These are phyloP conservation scores for Moesziomyces parantarcticus DNA, from an alignment of 1,284 basidiomycete species.

Conservation along the genomic window DNA sequence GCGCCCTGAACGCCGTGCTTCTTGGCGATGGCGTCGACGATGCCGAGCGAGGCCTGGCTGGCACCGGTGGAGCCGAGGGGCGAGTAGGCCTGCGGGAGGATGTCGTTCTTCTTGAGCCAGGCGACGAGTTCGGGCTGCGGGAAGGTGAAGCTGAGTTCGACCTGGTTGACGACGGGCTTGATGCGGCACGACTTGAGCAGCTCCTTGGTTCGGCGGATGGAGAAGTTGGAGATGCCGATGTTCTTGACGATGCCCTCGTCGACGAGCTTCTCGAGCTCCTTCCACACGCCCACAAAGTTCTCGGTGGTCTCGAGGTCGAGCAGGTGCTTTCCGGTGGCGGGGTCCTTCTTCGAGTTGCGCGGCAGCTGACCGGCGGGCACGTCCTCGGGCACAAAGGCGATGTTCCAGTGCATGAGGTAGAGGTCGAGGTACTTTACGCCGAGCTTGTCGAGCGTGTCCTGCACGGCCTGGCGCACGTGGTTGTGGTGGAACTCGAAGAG, in stretches of 20 bases:
- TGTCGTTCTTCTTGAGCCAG: slow-evolving; percentile 71
- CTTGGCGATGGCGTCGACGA: slow-evolving; percentile 58
- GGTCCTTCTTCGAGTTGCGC: slow-evolving; percentile 59
- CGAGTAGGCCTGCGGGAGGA: slow-evolving; percentile 58
- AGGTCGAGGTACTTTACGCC: slow-evolving; percentile 82
- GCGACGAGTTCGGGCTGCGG: slow-evolving; percentile 82
- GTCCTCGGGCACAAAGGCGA: slow-evolving; percentile 58
- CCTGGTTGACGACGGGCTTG: slow-evolving; percentile 62
- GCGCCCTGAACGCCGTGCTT: slow-evolving; percentile 55
- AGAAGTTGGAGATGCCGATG: slow-evolving; percentile 74
- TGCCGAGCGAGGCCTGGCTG: slow-evolving; percentile 43
- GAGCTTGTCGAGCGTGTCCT: slow-evolving; percentile 79
- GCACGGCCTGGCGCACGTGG: slow-evolving; percentile 72
- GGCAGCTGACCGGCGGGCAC: slow-evolving; percentile 54
- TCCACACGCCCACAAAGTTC: slow-evolving; percentile 53
- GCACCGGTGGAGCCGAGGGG: slow-evolving; percentile 56
- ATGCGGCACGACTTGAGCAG: slow-evolving; percentile 51
- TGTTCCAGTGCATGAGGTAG: slow-evolving; percentile 81
- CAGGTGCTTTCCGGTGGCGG: slow-evolving; percentile 70
- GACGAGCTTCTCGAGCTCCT: slow-evolving; percentile 58
- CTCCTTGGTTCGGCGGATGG: slow-evolving; percentile 59
- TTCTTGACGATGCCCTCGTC: slow-evolving; percentile 59
- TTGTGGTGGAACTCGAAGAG: slow-evolving; percentile 76
- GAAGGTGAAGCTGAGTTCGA: slow-evolving; percentile 67
- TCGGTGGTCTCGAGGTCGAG: slow-evolving; percentile 75